A percentile compares a stretch with the other conserved stretches of the same genome.
These are phyloP conservation scores for Mycena leptocephala DNA, from an alignment of 768 basidiomycete species.

Conservation along the genomic window DNA sequence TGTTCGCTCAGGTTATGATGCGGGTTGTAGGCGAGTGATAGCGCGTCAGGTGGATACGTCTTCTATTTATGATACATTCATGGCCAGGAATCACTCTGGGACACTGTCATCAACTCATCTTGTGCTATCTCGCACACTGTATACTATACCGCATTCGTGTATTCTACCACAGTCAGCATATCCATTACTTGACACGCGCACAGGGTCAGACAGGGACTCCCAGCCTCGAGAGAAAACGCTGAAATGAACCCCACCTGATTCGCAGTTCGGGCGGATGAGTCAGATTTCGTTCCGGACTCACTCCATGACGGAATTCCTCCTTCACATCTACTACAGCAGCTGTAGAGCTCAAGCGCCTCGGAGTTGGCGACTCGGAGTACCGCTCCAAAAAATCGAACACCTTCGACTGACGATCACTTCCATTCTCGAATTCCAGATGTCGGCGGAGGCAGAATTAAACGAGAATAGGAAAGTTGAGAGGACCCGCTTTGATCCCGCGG, in stretches of 20 bases:
- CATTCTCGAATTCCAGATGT: not conserved
- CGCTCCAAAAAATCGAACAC: not conserved
- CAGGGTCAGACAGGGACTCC: not conserved
- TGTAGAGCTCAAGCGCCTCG: not conserved
- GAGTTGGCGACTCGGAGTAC: not conserved
- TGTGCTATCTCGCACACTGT: slow-evolving; percentile 13
- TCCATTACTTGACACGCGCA: not conserved
- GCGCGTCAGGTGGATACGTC: slow-evolving; percentile 17
- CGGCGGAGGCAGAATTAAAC: slow-evolving; percentile 5
- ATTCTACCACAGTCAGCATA: slow-evolving; percentile 25
- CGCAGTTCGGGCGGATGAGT: not conserved
- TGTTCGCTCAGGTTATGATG: not conserved
- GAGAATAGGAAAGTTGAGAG: not conserved
- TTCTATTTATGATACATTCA: slow-evolving; percentile 24
- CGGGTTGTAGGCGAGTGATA: slow-evolving; percentile 11
- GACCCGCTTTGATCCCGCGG: not conserved
- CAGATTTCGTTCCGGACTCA: too few species aligned
- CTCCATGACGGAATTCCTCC: slow-evolving; percentile 16
- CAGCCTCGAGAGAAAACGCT: not conserved
- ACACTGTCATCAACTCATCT: not conserved
- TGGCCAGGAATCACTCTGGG: not conserved
- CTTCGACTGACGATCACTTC: not conserved
- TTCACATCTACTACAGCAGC: not conserved
- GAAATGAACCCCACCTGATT: slow-evolving; percentile 2
- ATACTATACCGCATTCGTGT: slow-evolving; percentile 24